A percentile compares a stretch with the other conserved stretches of the same genome.
Evolutionary conservation across 192 early-diverging fungal genomes (phyloP).

Genomic region (Coemansia sp.): DNA sequence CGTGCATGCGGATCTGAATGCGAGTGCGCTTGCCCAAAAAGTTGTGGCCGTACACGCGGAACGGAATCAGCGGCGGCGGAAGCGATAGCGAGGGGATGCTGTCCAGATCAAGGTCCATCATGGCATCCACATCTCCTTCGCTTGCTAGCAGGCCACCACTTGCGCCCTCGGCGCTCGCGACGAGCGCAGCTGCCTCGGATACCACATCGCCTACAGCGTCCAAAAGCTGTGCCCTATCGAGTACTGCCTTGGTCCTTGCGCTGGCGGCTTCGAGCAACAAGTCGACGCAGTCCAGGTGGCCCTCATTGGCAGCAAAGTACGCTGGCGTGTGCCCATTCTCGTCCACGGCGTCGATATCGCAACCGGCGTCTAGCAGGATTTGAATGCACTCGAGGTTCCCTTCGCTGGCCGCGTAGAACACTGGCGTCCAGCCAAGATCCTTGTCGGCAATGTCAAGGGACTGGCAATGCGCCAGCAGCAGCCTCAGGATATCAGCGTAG

Average conservation of each 20-base stretch:
- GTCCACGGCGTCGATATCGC: slow-evolving; percentile 74
- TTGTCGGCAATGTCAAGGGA: slow-evolving; percentile 84
- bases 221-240: neutral
- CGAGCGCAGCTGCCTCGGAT: neutral
- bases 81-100: slow-evolving; percentile 90
- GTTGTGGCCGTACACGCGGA: slow-evolving; percentile 98
- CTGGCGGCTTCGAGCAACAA: slow-evolving; percentile 70
- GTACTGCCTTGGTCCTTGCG: slow-evolving; percentile 2
- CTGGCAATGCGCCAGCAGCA: slow-evolving; percentile 74
- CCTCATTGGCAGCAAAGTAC: slow-evolving; percentile 94
- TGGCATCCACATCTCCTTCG: slow-evolving; percentile 23
- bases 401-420: slow-evolving; percentile 95
- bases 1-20: slow-evolving; percentile 73
- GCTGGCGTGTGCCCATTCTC: slow-evolving; percentile 82
- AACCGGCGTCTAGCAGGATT: slow-evolving; percentile 78
- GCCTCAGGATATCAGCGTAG: slow-evolving; percentile 66
- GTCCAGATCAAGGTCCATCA: slow-evolving; percentile 79
- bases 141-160: neutral
- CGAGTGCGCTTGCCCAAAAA: slow-evolving; percentile 91
- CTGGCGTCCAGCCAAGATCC: slow-evolving; percentile 94
- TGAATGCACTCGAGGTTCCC: slow-evolving; percentile 84
- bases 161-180: neutral
- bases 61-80: slow-evolving; percentile 97
- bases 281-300: slow-evolving; percentile 80
- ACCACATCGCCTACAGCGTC: neutral